These are phyloP conservation scores for Hypoxylon subgilvum DNA, from an alignment of 495 filamentous ascomycete genomes.

Conservation along the genomic window DNA sequence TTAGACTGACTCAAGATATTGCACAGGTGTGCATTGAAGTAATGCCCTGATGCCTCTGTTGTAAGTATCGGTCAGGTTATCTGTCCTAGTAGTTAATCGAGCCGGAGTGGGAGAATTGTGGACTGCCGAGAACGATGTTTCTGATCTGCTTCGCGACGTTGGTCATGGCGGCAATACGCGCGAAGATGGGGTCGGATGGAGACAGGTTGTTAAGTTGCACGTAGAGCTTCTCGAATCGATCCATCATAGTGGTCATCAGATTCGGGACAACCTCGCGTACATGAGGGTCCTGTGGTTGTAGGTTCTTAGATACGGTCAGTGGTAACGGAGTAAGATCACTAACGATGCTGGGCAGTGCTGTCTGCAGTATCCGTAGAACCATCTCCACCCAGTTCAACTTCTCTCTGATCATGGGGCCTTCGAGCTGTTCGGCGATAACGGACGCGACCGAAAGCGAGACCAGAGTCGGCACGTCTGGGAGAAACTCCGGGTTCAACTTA, in stretches of 20 bases:
- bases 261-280: conserved; percentile 73
- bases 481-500: conserved; percentile 72
- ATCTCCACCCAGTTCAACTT: conserved; percentile 81
- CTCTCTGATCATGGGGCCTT: conserved; percentile 63
- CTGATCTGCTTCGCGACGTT: conserved; percentile 32
- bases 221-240: conserved; percentile 74
- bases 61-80: too few species aligned
- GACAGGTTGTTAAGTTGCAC: conserved; percentile 66
- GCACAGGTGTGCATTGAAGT: too few species aligned
- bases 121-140: neutral
- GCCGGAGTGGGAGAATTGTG: neutral
- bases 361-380: conserved; percentile 61
- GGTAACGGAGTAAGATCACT: conserved; percentile 29
- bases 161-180: conserved; percentile 35
- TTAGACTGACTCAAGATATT: too few species aligned
- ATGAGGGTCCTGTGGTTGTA: conserved; percentile 67
- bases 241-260: conserved; percentile 78
- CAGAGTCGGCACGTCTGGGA: conserved; percentile 74
- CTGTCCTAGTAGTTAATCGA: conserved; percentile 6
- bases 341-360: conserved; percentile 55
- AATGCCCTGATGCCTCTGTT: too few species aligned
- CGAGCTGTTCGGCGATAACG: conserved; percentile 74
- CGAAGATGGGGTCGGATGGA: conserved; percentile 59
- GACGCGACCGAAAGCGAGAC: conserved; percentile 83
- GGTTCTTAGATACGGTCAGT: conserved; percentile 28